Evolutionary conservation across 2,329 filamentous ascomycete species (phyloP), one percentile per base, ranked within the genome.

Genomic region (Teratosphaeria epicoccoides): DNA sequence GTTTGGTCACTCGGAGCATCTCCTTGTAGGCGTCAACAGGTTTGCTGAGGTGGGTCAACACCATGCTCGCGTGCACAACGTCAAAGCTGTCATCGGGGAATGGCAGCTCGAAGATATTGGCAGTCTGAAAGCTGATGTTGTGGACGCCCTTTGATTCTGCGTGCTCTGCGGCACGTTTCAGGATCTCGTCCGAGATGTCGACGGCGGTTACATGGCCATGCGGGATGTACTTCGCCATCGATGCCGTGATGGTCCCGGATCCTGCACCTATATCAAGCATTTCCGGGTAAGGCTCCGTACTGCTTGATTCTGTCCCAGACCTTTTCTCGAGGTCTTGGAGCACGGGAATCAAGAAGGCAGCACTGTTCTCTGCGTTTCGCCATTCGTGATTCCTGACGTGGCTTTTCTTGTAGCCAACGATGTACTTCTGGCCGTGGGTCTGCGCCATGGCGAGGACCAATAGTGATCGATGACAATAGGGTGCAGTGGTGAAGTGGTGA

Each of bases 11-110:
- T 0, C 76, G 71, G 11, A 72, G 69, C 76, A 83, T 78, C 59
- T 80, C 76, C 22, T 66, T 64, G 52, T 82, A 62, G 2, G 76
- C 74, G 1, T 64, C 60, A 0, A 77, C 64, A 0, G 79, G 79
- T 53, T 77, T 70, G 22, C 67, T 63, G 3, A 83, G 66, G 63
- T 83, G 80, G 56, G 76, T 72, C 9, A 83, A 68, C 3, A 83
- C 74, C 60, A 82, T 79, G 58, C 81, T 77, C 23, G 73, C 74
- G 58, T 77, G 76, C 6, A 82, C 78, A n/a, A 83, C 63, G 57
- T 84, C 81, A 55, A 83, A 83, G 2, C 24, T 68, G 62, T 24
- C 68, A 51, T 81, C 74, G 2, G 67, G 55, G 44, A 70, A 74
- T 0, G 68, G 66, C 0, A 70, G 59, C 20, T 61, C 54, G 56